Evolutionary conservation across 139 green algal genomes (phyloP), one percentile per base, ranked within the genome.

Genomic region (Chlamydomonas asymmetrica): DNA sequence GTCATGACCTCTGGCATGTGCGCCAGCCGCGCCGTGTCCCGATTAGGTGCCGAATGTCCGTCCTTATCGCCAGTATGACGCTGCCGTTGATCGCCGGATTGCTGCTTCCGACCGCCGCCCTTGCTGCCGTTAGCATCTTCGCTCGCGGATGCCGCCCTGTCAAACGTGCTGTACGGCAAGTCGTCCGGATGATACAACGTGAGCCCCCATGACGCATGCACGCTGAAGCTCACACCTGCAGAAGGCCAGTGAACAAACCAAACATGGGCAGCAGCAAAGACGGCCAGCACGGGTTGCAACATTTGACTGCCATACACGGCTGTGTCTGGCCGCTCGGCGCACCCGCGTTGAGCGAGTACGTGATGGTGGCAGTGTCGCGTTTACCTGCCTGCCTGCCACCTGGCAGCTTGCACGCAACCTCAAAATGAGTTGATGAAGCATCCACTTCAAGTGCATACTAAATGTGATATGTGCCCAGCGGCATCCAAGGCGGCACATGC

Each of bases 171-270:
- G 59, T 76, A 76, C 54, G 70, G 70, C 56, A 76, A 41, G 43
- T 76, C 70, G 41, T 76, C 70, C 40, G 70, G 70, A 22, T 76
- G 70, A 57, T 68, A 76, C 6, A 76, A 41, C 31, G 70, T 76
- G 5, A 40, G 40, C 22, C 60, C 56, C 70, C 70, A 76, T 31
- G 66, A 49, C 8, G 38, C 35, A 40, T 68, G 56, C 35, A 76
- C 40, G 13, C 40, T 56, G 29, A 67, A 18, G n/a, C 0, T 39
- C 29, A 67, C 29, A 40, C 70, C 70, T 76, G 70, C 5, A 22
- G 65, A 31, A 31, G 65, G 27, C n/a, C n/a, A n/a, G n/a, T n/a
- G n/a, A n/a, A n/a, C n/a, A n/a, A n/a, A n/a, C n/a, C n/a, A n/a
- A n/a, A n/a, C n/a, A n/a, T n/a, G n/a, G n/a, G n/a, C n/a, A n/a